Percentiles rank a stretch among this genome's conserved stretches.
phyloP scores from a whole-genome alignment of 1,139 yeast species.

The Suhomyces taliae region DNA sequence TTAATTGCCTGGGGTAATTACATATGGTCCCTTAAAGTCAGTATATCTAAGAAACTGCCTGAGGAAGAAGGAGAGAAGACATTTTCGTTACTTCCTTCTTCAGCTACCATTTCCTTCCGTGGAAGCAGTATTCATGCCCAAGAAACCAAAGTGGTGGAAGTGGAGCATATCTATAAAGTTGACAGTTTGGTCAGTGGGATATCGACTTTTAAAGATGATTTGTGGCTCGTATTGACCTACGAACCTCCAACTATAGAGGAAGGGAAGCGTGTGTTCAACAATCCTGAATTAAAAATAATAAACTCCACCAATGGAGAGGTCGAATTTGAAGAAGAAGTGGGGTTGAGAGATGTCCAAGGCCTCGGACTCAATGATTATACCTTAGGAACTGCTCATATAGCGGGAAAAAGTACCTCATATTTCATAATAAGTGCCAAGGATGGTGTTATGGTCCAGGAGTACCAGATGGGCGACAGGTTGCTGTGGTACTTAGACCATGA shows the following conservation, averaged over 20 bases:
- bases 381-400: conserved; percentile 48
- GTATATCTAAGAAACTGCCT: conserved; percentile 17
- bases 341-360: conserved; percentile 56
- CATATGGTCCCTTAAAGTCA: conserved; percentile 69
- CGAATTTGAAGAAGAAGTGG: conserved; percentile 79
- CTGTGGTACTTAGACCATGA: conserved; percentile 67
- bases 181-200: conserved; percentile 77
- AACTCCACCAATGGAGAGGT: conserved; percentile 70
- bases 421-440: conserved; percentile 79
- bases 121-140: conserved; percentile 24
- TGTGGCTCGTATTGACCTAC: conserved; percentile 60
- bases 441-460: conserved; percentile 72
- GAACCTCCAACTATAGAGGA: conserved; percentile 40
- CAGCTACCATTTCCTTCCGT: conserved; percentile 63
- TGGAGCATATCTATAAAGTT: conserved; percentile 56
- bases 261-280: conserved; percentile 30
- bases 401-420: conserved; percentile 43
- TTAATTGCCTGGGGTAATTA: conserved; percentile 83
- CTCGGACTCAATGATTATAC: conserved; percentile 82
- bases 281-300: conserved; percentile 73
- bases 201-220: conserved; percentile 68
- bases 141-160: conserved; percentile 56
- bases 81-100: conserved; percentile 51
- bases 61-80: conserved; percentile 6
- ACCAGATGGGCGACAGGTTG: conserved; percentile 65